phyloP scores from a whole-genome alignment of 495 filamentous ascomycete genomes.

The Thozetella sp. region DNA sequence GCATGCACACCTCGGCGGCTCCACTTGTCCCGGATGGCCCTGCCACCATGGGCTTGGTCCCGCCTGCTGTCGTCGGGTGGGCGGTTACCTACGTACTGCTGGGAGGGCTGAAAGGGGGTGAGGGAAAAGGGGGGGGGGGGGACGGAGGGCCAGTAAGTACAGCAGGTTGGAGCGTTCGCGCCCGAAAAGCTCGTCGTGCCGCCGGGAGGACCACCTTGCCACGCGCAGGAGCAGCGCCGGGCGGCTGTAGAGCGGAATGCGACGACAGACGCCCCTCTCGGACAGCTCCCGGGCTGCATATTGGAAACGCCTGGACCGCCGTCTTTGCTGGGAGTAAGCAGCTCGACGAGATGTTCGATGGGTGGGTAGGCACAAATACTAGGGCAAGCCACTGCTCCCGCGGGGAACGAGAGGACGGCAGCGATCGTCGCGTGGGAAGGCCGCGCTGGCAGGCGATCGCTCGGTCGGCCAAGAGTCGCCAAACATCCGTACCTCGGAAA shows the following conservation, averaged over 20 bases:
- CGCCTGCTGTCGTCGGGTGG: background rate
- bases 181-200: constrained; percentile 11
- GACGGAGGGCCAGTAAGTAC: background rate
- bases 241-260: background rate
- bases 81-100: too few species aligned
- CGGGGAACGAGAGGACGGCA: background rate
- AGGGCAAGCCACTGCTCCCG: background rate
- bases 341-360: background rate
- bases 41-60: background rate
- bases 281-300: background rate
- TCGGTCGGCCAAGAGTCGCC: constrained; percentile 1
- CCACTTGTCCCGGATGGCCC: constrained; percentile 4
- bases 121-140: background rate
- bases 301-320: background rate
- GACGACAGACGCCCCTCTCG: background rate
- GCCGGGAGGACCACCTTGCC: constrained; percentile 4
- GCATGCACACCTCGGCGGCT: constrained; percentile 11
- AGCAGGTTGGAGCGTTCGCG: constrained; percentile 1
- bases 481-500: constrained; percentile 8
- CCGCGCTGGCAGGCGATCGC: background rate
- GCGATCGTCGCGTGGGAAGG: background rate
- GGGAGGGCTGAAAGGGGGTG: background rate
- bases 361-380: background rate
- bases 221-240: background rate
- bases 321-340: background rate